These are phyloP conservation scores for Firmiana major DNA, from an alignment of 345 rosid species.

Conservation along the genomic window DNA sequence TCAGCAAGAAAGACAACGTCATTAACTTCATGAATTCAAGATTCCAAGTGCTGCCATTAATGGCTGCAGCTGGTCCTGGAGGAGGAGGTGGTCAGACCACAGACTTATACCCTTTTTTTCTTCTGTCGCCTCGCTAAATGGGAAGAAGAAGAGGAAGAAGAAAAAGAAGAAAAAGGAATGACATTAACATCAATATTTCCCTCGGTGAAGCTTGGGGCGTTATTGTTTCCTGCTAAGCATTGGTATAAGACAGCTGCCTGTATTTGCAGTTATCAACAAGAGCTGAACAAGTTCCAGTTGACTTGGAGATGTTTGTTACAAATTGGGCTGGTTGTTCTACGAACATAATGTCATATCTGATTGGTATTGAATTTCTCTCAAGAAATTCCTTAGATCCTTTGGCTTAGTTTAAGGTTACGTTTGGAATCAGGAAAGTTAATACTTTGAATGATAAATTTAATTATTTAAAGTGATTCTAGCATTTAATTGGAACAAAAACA, in stretches of 20 bases:
- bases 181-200: neutral
- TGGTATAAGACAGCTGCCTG: neutral
- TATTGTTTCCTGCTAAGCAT: neutral
- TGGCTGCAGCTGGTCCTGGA: neutral
- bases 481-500: too few relatives aligned
- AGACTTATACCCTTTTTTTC: too few relatives aligned
- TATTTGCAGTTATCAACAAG: neutral
- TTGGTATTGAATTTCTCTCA: too few relatives aligned
- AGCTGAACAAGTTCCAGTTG: neutral
- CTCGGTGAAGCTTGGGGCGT: neutral
- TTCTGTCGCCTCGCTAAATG: too few relatives aligned
- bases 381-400: too few relatives aligned
- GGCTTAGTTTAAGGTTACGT: too few relatives aligned
- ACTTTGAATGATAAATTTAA: too few relatives aligned
- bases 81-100: neutral
- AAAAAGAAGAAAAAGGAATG: neutral
- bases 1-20: neutral
- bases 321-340: neutral
- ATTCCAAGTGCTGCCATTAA: neutral
- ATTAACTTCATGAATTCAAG: neutral
- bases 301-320: neutral
- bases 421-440: too few relatives aligned
- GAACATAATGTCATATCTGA: neutral
- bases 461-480: too few relatives aligned
- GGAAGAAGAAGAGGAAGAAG: too few relatives aligned